These are phyloP conservation scores for Sphaceloma murrayae DNA, from an alignment of 2,329 filamentous ascomycete genomes.

Conservation along the genomic window DNA sequence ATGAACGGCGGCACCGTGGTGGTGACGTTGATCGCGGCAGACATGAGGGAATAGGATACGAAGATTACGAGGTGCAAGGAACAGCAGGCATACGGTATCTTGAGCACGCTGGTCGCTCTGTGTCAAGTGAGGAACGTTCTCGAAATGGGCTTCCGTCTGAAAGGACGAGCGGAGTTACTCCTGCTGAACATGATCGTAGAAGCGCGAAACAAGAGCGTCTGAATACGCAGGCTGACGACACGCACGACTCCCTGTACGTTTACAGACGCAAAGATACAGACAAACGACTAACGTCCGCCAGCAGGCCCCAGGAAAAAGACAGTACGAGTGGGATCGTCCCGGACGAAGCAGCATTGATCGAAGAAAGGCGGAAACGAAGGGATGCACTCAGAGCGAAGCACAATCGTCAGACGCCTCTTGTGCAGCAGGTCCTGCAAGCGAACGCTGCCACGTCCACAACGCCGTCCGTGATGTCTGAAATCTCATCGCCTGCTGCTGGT, in stretches of 20 bases:
- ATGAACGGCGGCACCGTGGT: conserved; percentile 19
- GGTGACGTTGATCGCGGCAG: conserved; percentile 14
- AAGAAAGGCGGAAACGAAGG: conserved; percentile 72
- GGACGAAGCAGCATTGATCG: conserved; percentile 74
- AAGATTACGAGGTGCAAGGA: conserved; percentile 13
- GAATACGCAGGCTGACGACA: too few species aligned
- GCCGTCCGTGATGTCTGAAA: not conserved
- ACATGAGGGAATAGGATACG: conserved; percentile 18
- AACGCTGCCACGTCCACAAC: conserved; percentile 6
- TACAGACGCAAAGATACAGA: too few species aligned
- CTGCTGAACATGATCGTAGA: conserved; percentile 4
- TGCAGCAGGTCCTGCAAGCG: conserved; percentile 18
- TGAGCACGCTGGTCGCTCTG: conserved; percentile 13
- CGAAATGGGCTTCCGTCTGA: not conserved
- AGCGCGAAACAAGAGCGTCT: too few species aligned
- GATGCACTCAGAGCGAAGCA: conserved; percentile 81
- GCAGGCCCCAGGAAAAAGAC: conserved; percentile 43
- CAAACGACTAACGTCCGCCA: too few species aligned
- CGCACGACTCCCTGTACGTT: too few species aligned
- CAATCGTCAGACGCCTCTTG: conserved; percentile 37
- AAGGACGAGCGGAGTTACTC: conserved; percentile 6
- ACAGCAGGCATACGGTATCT: too few species aligned
- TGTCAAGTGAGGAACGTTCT: conserved; percentile 15
- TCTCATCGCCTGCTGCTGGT: not conserved
- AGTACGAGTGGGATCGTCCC: conserved; percentile 35